phyloP scores from a whole-genome alignment of 495 filamentous ascomycete species.

The Aspergillus carlsbadensis region DNA sequence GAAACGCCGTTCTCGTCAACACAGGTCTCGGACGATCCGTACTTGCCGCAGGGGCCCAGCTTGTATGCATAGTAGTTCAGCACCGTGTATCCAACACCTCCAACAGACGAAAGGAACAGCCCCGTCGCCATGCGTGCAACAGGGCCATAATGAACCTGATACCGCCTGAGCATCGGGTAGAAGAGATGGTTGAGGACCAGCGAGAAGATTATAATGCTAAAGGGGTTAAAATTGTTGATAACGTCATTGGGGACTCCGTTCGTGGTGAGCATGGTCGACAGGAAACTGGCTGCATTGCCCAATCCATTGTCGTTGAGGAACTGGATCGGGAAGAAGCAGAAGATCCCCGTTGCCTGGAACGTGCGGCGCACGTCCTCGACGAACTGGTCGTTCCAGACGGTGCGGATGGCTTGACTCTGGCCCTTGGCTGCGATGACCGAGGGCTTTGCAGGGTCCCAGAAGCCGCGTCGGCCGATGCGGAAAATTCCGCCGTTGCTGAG shows the following conservation, averaged over 20 bases:
- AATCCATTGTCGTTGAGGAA: constrained; percentile 51
- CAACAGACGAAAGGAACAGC: constrained; percentile 55
- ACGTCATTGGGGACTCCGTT: constrained; percentile 72
- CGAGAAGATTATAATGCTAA: constrained; percentile 63
- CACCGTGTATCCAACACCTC: constrained; percentile 32
- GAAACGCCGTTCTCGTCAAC: constrained; percentile 1
- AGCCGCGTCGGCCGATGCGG: constrained; percentile 53
- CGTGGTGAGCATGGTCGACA: constrained; percentile 62
- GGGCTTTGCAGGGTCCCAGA: constrained; percentile 67
- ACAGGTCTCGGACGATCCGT: not conserved
- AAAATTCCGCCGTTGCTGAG: constrained; percentile 36
- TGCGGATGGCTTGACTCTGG: constrained; percentile 20
- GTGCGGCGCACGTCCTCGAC: constrained; percentile 49
- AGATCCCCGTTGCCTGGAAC: constrained; percentile 48
- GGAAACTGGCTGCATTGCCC: constrained; percentile 44
- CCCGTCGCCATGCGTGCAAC: constrained; percentile 68
- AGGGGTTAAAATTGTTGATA: constrained; percentile 66
- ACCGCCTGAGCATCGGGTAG: constrained; percentile 58
- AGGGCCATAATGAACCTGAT: constrained; percentile 57
- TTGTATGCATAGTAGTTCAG: constrained; percentile 9
- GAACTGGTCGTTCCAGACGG: constrained; percentile 48
- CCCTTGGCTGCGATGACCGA: constrained; percentile 52
- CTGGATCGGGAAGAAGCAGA: constrained; percentile 54
- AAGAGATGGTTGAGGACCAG: constrained; percentile 62
- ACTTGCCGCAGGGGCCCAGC: constrained; percentile 1